Conservation (phyloP, 2,329 filamentous ascomycete species). For the Aspergillus sp. region DNA sequence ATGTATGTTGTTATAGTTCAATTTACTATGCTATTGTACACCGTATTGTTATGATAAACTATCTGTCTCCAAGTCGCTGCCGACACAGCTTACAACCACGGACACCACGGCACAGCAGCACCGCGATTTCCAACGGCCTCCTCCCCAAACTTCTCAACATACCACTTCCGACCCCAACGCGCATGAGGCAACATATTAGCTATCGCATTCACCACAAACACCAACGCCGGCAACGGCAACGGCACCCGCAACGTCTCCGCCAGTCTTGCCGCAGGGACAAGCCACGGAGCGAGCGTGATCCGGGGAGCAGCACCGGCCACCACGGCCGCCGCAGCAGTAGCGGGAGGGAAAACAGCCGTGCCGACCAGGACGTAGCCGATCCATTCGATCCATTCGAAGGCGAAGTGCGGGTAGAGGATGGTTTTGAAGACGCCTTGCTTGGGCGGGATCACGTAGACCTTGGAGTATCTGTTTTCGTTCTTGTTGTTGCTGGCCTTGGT, state of each 20-base stretch:
- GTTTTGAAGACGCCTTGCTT: constrained; percentile 72
- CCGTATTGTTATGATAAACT: background rate
- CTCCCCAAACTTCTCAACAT: constrained; percentile 76
- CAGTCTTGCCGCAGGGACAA: constrained; percentile 23
- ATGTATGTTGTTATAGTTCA: background rate
- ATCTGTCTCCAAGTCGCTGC: too few relatives aligned
- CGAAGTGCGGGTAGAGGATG: constrained; percentile 84
- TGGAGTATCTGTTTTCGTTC: constrained; percentile 51
- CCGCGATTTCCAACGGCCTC: constrained; percentile 68
- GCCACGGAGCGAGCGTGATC: constrained; percentile 29
- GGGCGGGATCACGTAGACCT: constrained; percentile 78
- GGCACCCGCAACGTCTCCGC: constrained; percentile 23
- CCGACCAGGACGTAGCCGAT: constrained; percentile 66
- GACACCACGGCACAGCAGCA: constrained; percentile 58
- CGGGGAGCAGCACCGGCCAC: constrained; percentile 9
- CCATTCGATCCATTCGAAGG: constrained; percentile 98
- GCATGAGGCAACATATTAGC: constrained; percentile 85
- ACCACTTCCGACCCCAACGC: constrained; percentile 74
- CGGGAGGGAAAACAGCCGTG: constrained; percentile 23
- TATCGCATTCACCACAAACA: constrained; percentile 79
- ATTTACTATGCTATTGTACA: background rate
- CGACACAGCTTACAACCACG: constrained; percentile 23
- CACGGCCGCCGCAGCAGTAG: background rate
- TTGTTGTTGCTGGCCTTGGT: constrained; percentile 19
- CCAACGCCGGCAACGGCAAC: constrained; percentile 64